Evolutionary conservation across 441 rosid species (phyloP), one percentile per base, ranked within the genome.

Genomic region (Euphorbia corollata): DNA sequence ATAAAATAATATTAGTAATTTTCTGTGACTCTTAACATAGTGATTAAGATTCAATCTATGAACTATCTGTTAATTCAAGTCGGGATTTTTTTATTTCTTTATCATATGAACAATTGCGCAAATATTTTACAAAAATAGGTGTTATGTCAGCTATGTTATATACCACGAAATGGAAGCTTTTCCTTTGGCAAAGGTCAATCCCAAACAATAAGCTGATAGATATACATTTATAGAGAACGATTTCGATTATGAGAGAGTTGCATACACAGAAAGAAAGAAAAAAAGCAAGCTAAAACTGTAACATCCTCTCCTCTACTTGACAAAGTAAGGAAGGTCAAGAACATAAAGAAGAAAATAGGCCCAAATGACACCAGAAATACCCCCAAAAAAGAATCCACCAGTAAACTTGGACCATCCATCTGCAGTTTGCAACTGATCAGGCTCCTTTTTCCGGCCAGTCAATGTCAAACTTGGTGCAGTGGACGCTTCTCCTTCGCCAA

Each of bases 331-430:
- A 71, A 92, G 97, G 79, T 90, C 69, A 61, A 92, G 77, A 70
- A 84, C 86, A 48, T 90, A 93, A 68, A 90, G 92, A 39, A 93
- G 94, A 73, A 88, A 87, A 68, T 82, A 93, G 36, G 98, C 98
- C 98, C 98, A 93, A 65, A 74, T 68, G 67, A 93, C 98, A 51
- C 99, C 99, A 18, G 97, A 93, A 71, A 90, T 83, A 15, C 98
- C 98, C 38, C 98, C 98, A 47, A 90, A 87, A 76, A 93, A 90
- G 91, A 93, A 93, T 39, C 98, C 96, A 13, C 95, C 98, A 0
- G 70, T 76, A 81, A 90, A 93, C 81, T 90, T 89, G 43, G 90
- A 83, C 99, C 97, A 90, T 34, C 97, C 97, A 3, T 90, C 95
- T 0, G 97, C 87, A 0, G 97, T 93, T 77, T 90, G 99, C 75